Base-by-base conservation (phyloP, 1,284 basidiomycete species). In the Boletellus deceptivus region DNA sequence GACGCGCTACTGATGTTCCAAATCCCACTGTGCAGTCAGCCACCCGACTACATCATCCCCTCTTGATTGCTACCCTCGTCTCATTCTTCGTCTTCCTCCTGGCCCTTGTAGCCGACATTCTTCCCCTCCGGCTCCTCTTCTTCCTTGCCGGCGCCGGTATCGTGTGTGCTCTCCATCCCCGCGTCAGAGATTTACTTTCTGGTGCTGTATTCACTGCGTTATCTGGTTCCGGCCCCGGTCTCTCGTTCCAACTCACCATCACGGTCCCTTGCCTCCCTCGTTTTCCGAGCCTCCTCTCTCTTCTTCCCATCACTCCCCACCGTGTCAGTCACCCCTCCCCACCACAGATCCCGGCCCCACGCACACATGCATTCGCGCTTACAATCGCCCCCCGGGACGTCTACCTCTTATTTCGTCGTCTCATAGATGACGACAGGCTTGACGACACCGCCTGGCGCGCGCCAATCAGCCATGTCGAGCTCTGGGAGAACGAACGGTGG, bases 401-500 rank as follows among this genome's bases (percentile, higher is more conserved):
- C 3, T 61, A 64, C 22, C 59, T 67, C 27, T 62, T 61, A 2
- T 22, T 78, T 7, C 72, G 75, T 27, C 73, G 75, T 0, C 41
- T 81, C 1, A 61, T 83, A 9, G 85, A 91, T 57, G 72, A 90
- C 55, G 84, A 89, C 55, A 72, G 71, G 18, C 74, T 91, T 4
- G 72, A 75, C 8, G 86, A 89, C 60, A 68, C 64, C 20, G 79
- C 79, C 46, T 89, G 86, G 84, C 71, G 69, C 2, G 73, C 80
- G 3, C 78, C 83, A 57, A 75, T 84, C 64, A 66, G 78, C 3
- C 77, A 83, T 40, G 85, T 91, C 8, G 84, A 89, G 62, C 63
- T 90, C 16, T 90, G 79, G 74, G 89, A 91, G 73, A 91, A 90
- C 64, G 86, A 91, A 63, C 74, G 88, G 16, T 82, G 78, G 70